Percentiles rank a stretch among this genome's conserved stretches.
Conservation (phyloP, 345 rosid genomes). For the Arabis hirsuta region DNA sequence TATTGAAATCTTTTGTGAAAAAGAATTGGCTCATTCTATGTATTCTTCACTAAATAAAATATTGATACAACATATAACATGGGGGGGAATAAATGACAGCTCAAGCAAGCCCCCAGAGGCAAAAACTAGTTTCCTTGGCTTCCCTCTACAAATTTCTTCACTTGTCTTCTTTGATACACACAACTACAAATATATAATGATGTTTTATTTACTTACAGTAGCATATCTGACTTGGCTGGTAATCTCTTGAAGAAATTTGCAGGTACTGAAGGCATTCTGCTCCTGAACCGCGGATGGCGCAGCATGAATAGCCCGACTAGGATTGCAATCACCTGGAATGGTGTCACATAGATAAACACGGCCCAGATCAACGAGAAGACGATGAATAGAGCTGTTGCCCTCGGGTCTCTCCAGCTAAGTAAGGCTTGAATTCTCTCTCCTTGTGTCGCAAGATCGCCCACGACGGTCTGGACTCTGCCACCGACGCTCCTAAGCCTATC, state of each 20-base stretch:
- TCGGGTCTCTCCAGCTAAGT: conserved; percentile 96
- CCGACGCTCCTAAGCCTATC: conserved; percentile 82
- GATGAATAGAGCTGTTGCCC: conserved; percentile 84
- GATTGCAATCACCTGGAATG: conserved; percentile 84
- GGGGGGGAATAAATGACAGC: background rate
- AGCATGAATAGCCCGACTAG: conserved; percentile 73
- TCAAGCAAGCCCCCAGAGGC: conserved; percentile 31
- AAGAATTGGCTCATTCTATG: conserved; percentile 25
- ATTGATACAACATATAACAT: conserved; percentile 17
- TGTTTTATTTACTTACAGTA: conserved; percentile 52
- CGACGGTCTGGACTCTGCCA: conserved; percentile 85
- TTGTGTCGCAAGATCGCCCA: conserved; percentile 88
- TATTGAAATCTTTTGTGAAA: conserved; percentile 9
- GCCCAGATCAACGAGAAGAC: conserved; percentile 78
- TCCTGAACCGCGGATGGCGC: conserved; percentile 93
- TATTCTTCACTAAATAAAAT: conserved; percentile 29
- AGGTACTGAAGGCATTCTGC: conserved; percentile 85
- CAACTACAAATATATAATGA: conserved; percentile 31
- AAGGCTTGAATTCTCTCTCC: conserved; percentile 86
- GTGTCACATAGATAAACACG: conserved; percentile 74
- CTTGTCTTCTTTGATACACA: conserved; percentile 25
- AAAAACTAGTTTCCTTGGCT: conserved; percentile 37
- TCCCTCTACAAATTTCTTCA: conserved; percentile 40
- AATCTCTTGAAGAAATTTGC: conserved; percentile 96
- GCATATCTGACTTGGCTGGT: conserved; percentile 87